Evolutionary conservation across 768 basidiomycete species (phyloP), one percentile per base, ranked within the genome.

Genomic region (Tubosaeta sp.): DNA sequence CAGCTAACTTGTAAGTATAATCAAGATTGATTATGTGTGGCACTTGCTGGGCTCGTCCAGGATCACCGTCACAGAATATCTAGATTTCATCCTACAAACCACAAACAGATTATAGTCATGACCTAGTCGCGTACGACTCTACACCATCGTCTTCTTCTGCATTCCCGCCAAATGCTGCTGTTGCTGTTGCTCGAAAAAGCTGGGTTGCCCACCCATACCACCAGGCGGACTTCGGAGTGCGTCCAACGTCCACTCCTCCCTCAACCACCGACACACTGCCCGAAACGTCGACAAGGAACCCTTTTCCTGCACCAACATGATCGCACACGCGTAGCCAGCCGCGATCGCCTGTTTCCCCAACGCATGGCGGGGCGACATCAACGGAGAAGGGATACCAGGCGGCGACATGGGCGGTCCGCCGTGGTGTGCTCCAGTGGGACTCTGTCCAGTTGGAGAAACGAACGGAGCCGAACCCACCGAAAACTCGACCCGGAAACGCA

Each of bases 281-380:
- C 84, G 86, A 74, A 97, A 95, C 43, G 88, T 85, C 50, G 91
- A 86, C 64, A 88, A 78, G 6, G 92, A 90, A 25, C 95, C 95
- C 69, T 93, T 97, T 75, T 97, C 94, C 57, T 90, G 85, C 22
- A 89, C 79, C 59, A 98, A 72, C 50, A 84, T 83, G 55, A 95
- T 79, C 39, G 82, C 83, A 39, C 87, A 88, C 50, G 74, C 66
- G 58, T 75, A 81, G n/a, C 62, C 67, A 10, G 51, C 48, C 31
- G 54, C 50, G 31, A 65, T 62, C 31, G 50, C 46, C 5, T 67
- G 65, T 43, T 59, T 68, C 33, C 59, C 61, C 54, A 61, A 41
- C 46, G 59, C 69, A 43, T 66, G 58, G 35, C 64, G 58, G 54
- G 66, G 60, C 46, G 65, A 53, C 60, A 58, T 56, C 65, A 48